Percentiles rank a stretch among this genome's conserved stretches.
Evolutionary conservation across 257 asterid species (phyloP).

Genomic region (Nicotiana attenuata): DNA sequence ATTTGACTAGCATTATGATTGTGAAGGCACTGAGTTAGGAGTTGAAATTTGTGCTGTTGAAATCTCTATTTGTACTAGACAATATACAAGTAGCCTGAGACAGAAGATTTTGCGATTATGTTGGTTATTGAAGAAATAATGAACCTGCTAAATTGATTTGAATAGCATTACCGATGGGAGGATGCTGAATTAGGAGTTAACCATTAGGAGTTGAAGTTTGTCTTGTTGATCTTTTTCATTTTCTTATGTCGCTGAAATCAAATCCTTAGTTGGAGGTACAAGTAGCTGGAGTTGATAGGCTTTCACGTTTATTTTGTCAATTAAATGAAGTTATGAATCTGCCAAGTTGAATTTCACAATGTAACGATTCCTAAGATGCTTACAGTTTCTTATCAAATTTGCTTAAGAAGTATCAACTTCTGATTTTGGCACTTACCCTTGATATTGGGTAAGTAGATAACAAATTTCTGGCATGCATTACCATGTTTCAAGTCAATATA

Average conservation of each 20-base stretch:
- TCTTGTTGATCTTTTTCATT: not conserved
- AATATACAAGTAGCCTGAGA: not conserved
- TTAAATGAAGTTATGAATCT: not conserved
- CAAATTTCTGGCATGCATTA: not conserved
- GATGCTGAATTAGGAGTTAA: not conserved
- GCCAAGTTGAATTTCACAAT: not conserved
- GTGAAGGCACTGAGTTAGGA: not conserved
- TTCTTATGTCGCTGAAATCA: not conserved
- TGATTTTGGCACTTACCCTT: not conserved
- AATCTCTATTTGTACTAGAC: slow-evolving; percentile 5
- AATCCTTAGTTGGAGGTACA: not conserved
- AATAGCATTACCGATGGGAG: not conserved
- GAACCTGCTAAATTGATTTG: not conserved
- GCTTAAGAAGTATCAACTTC: not conserved
- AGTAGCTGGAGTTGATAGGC: not conserved
- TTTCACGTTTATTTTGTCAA: not conserved
- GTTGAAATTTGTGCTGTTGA: not conserved
- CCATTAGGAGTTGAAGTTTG: not conserved
- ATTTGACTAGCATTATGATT: not conserved
- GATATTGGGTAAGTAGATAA: not conserved
- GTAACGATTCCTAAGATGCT: not conserved
- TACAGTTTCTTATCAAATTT: not conserved
- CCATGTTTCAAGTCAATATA: not conserved
- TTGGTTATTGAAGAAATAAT: not conserved
- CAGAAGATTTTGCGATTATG: not conserved